Evolutionary conservation across 1,284 basidiomycete genomes (phyloP).

Genomic region (Trichosporon ovoides): DNA sequence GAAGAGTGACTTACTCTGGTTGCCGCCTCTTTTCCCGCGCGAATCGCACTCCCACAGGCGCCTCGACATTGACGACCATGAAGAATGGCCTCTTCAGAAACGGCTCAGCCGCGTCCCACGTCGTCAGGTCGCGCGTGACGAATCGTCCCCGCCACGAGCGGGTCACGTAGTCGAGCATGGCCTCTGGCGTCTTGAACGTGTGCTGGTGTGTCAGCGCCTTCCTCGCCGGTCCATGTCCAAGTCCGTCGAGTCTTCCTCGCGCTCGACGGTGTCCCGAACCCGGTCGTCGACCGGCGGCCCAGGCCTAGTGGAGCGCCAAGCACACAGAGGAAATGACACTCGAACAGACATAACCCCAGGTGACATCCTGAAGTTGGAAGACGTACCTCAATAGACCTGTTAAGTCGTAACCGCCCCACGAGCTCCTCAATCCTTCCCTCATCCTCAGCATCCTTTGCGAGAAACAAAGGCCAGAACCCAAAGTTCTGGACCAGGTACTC

Average conservation of each 20-base stretch:
- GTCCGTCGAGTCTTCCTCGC: no score
- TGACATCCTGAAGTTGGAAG: no score
- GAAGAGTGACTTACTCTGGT: constrained; percentile 4
- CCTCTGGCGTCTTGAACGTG: constrained; percentile 55
- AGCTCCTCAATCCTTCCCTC: background rate
- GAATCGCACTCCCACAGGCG: constrained; percentile 60
- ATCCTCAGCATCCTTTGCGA: constrained; percentile 22
- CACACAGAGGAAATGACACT: no score
- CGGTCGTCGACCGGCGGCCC: no score
- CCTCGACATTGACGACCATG: constrained; percentile 78
- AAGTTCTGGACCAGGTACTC: constrained; percentile 60
- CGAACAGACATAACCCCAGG: no score
- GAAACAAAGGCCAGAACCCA: constrained; percentile 50
- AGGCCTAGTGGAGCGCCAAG: no score
- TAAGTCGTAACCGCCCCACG: background rate
- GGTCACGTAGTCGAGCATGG: constrained; percentile 72
- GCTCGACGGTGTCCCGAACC: no score
- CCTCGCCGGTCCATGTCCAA: no score
- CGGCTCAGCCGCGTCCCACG: constrained; percentile 55
- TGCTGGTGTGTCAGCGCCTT: constrained; percentile 5
- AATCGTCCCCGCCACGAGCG: constrained; percentile 72
- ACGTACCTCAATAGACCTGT: background rate
- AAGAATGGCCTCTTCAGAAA: constrained; percentile 90
- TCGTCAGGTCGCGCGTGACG: constrained; percentile 71
- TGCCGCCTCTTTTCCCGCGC: constrained; percentile 28